Base-by-base conservation (phyloP, 805 yeast genomes). In the Ogataea corticis region DNA sequence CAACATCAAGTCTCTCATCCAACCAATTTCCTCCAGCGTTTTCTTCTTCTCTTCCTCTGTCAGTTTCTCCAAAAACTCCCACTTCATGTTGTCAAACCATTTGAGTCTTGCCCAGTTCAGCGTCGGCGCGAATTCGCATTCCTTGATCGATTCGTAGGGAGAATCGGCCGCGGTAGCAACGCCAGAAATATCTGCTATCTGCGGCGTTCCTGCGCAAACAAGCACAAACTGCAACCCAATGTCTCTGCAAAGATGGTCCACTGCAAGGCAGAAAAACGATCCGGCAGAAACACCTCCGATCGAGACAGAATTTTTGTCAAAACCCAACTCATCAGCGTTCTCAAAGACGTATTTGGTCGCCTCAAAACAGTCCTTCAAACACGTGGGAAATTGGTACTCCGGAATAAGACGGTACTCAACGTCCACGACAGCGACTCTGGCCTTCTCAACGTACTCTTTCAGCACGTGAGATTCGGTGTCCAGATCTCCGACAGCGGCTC, bases 41-140 rank as follows among this genome's bases (percentile, higher is more conserved):
- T 36, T 19, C 23, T 45, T 51, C 30, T 44, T 49, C 25, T 49
- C 55, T 17, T 53, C 55, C 10, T 25, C 30, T 3, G 61, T 50
- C 35, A 61, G 41, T 4, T 25, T 33, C 6, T 41, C 38, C 34
- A 47, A 32, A 19, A 61, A 58, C 15, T 53, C 42, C 66, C 67
- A 63, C 41, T 62, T 62, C 39, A 63, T 49, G 31, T 54, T 48
- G 42, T 61, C 67, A 43, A 63, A 63, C 58, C 59, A 63, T 38
- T 55, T 58, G 32, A 63, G 44, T 13, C 67, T 45, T 11, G 61
- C 63, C 67, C 66, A 63, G 47, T 61, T 62, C 41, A 62, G 47
- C 4, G 66, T 61, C 30, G 68, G 68, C 6, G 66, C 66, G 51
- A 59, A 61, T 46, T 62, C 64, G 51, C 55, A 60, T 44, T 63